These are phyloP conservation scores for Rubus parviflorus DNA, from an alignment of 306 rosid genomes.

Conservation along the genomic window DNA sequence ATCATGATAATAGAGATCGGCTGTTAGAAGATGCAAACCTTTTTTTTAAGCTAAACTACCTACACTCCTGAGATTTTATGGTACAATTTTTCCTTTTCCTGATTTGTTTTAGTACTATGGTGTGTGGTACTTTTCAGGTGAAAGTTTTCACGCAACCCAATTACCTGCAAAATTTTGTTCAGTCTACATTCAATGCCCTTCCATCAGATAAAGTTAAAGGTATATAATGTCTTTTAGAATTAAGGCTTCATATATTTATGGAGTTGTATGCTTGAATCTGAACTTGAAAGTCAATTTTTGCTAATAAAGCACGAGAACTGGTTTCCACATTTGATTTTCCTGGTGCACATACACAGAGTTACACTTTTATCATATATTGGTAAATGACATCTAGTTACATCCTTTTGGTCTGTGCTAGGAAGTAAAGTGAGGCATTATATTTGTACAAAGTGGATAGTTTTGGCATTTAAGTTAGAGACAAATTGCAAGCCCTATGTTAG, in stretches of 20 bases:
- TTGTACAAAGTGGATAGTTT: neutral
- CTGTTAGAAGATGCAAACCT: slow-evolving; percentile 6
- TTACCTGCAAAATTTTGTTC: slow-evolving; percentile 92
- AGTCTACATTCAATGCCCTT: slow-evolving; percentile 77
- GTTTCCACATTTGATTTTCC: neutral
- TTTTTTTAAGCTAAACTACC: slow-evolving; percentile 3
- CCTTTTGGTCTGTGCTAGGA: neutral
- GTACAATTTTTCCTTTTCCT: neutral
- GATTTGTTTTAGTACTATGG: slow-evolving; percentile 19
- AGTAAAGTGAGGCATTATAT: neutral
- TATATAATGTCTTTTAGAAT: slow-evolving; percentile 3
- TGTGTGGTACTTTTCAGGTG: slow-evolving; percentile 64
- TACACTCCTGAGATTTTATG: slow-evolving; percentile 1
- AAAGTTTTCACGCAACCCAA: slow-evolving; percentile 83
- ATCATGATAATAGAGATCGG: neutral
- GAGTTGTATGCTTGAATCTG: neutral
- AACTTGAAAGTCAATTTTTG: neutral
- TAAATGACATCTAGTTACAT: neutral
- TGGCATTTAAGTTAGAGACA: slow-evolving; percentile 1
- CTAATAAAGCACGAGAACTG: neutral
- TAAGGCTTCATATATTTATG: neutral
- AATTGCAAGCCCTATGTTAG: neutral
- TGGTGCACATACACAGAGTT: neutral
- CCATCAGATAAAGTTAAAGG: slow-evolving; percentile 85
- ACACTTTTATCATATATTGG: neutral